Evolutionary conservation across 495 filamentous ascomycete species (phyloP), one percentile per base, ranked within the genome.

Genomic region (Talaromyces adpressus): DNA sequence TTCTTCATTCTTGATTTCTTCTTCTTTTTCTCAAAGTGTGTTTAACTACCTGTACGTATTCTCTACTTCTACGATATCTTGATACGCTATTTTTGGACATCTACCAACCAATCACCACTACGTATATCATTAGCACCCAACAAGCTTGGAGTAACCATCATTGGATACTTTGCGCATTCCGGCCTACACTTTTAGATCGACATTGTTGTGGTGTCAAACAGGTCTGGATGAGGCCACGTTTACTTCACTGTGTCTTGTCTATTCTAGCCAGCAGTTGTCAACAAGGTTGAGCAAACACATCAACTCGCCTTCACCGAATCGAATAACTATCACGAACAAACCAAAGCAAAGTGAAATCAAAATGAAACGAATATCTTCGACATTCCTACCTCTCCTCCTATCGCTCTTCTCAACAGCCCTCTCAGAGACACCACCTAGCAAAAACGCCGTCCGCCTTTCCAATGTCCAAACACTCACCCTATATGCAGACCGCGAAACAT

Each of bases 381-480:
- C 75, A 72, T 67, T 66, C 41, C 69, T 80, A 63, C 72, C 75
- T 45, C 65, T 74, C 49, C 64, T 72, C 59, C 66, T 82, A 53
- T 69, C 72, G 51, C 68, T 79, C 47, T 63, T 68, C 54, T 47
- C 71, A 30, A 41, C 71, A 49, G 32, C 64, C 60, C 51, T 64
- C 61, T 62, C 62, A 66, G 65, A 59, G 56, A 63, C 75, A 72
- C 65, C 81, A 73, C 70, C 80, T 77, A 67, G 81, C 79, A 67
- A 74, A 83, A 65, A 87, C 77, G 72, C 79, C 52, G 84, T 95
- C 64, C 85, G 92, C 3, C 86, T 96, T 59, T 92, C 91, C 4
- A 79, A 85, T 61, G 86, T 98, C 51, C 81, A 90, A 64, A 79
- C 86, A 58, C 82, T 98, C 1, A 98, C 93, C 0, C 83, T 98